A percentile compares a stretch with the other conserved stretches of the same genome.
phyloP scores from a whole-genome alignment of 768 basidiomycete species.

The Suillus tomentosus region DNA sequence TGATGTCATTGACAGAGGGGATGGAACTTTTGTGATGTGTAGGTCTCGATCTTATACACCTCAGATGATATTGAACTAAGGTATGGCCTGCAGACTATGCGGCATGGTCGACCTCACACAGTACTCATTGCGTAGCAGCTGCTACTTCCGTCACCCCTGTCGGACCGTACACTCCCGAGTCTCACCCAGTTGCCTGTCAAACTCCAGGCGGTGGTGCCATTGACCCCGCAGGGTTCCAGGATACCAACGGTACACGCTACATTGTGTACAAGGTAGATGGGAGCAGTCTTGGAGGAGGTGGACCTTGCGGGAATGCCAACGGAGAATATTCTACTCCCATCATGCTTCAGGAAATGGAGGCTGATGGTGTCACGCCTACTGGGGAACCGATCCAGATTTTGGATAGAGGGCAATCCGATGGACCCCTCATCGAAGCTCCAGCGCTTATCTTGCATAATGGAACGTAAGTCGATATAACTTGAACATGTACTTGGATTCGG shows the following conservation, averaged over 20 bases:
- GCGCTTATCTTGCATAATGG: conserved; percentile 21
- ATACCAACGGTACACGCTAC: conserved; percentile 27
- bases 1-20: conserved; percentile 20
- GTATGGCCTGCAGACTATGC: conserved; percentile 16
- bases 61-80: neutral
- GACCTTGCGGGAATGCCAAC: conserved; percentile 27
- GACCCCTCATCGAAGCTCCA: conserved; percentile 34
- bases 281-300: conserved; percentile 25
- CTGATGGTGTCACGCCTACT: conserved; percentile 26
- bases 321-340: conserved; percentile 27
- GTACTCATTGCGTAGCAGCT: conserved; percentile 31
- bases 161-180: conserved; percentile 30
- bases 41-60: conserved; percentile 5
- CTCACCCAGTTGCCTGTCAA: conserved; percentile 27
- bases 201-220: conserved; percentile 29
- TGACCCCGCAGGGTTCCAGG: conserved; percentile 29
- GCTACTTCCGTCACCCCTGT: conserved; percentile 26
- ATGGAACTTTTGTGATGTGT: conserved; percentile 25
- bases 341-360: conserved; percentile 30
- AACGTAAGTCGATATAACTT: conserved; percentile 15
- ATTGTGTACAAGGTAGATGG: conserved; percentile 35
- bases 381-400: conserved; percentile 29
- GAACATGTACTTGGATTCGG: neutral
- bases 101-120: conserved; percentile 14
- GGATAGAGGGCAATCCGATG: conserved; percentile 27